A percentile compares a stretch with the other conserved stretches of the same genome.
These are phyloP conservation scores for Gomphus bonarii DNA, from an alignment of 1,284 basidiomycete genomes.

Conservation along the genomic window DNA sequence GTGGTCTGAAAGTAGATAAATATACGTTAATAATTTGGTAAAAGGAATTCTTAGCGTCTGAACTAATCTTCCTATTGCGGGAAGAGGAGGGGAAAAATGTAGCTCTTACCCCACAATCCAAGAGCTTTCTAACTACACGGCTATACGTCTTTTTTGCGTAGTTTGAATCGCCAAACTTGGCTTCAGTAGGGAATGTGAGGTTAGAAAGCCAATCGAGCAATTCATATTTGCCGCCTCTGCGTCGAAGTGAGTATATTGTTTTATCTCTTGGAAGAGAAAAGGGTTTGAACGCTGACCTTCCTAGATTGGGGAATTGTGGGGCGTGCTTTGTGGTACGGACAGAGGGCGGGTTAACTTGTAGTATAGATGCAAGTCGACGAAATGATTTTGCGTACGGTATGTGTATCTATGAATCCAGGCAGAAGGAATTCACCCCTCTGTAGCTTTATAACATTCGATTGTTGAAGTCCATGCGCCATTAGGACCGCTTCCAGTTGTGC, in stretches of 20 bases:
- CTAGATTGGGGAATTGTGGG: constrained; percentile 80
- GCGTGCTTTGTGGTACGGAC: constrained; percentile 52
- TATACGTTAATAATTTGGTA: constrained; percentile 3
- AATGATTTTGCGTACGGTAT: constrained; percentile 48
- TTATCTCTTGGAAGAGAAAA: neutral
- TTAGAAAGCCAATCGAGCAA: constrained; percentile 88
- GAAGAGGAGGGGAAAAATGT: neutral
- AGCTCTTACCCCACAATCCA: constrained; percentile 64
- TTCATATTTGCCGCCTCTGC: constrained; percentile 67
- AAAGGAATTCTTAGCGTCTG: neutral
- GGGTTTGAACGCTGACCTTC: constrained; percentile 37
- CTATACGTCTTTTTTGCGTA: constrained; percentile 70
- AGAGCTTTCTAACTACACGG: constrained; percentile 63
- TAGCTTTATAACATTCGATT: constrained; percentile 36
- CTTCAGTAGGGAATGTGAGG: constrained; percentile 86
- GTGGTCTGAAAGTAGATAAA: constrained; percentile 53
- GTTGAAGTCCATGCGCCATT: constrained; percentile 24
- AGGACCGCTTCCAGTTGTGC: constrained; percentile 32
- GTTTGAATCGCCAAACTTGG: constrained; percentile 59
- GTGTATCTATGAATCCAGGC: constrained; percentile 87
- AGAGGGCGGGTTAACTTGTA: constrained; percentile 7
- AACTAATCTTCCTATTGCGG: neutral
- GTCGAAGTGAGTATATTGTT: neutral
- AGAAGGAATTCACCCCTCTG: constrained; percentile 70
- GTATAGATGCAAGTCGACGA: neutral